phyloP scores from a whole-genome alignment of 768 basidiomycete genomes.

The Phaeotremella skinneri region DNA sequence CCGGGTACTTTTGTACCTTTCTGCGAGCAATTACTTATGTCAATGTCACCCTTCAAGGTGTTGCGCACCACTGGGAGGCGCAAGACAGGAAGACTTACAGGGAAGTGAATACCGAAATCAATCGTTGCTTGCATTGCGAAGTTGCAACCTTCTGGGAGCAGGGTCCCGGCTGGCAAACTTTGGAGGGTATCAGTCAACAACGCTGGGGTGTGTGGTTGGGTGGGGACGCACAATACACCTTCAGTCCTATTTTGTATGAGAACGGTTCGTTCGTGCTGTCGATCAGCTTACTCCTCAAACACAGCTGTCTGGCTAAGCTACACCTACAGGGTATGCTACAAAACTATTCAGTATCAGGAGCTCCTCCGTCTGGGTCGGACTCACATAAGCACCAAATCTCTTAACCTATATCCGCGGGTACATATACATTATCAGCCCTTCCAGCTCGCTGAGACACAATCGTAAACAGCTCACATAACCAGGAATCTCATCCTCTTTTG shows the following conservation, averaged over 20 bases:
- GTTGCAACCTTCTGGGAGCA: slow-evolving; percentile 41
- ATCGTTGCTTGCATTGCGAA: slow-evolving; percentile 47
- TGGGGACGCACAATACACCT: slow-evolving; percentile 41
- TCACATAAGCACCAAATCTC: slow-evolving; percentile 46
- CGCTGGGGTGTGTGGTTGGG: neutral
- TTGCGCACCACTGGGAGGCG: neutral
- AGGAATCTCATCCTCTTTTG: slow-evolving; percentile 44
- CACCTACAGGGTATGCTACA: slow-evolving; percentile 44
- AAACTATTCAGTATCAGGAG: neutral
- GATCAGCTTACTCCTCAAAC: neutral
- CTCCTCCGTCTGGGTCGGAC: slow-evolving; percentile 9
- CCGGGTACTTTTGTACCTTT: slow-evolving; percentile 45
- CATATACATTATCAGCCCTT: neutral
- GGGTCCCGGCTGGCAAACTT: slow-evolving; percentile 43
- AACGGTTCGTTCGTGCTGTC: no score
- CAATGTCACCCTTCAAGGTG: neutral
- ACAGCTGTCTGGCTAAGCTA: neutral
- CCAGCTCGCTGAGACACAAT: neutral
- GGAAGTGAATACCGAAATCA: slow-evolving; percentile 46
- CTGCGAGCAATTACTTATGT: slow-evolving; percentile 9
- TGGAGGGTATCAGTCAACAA: neutral
- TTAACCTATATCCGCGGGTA: slow-evolving; percentile 19
- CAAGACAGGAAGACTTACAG: slow-evolving; percentile 21
- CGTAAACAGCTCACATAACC: slow-evolving; percentile 24
- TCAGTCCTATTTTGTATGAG: slow-evolving; percentile 24